Conservation (phyloP, 1,284 basidiomycete species). For the Clitocybe nebularis region DNA sequence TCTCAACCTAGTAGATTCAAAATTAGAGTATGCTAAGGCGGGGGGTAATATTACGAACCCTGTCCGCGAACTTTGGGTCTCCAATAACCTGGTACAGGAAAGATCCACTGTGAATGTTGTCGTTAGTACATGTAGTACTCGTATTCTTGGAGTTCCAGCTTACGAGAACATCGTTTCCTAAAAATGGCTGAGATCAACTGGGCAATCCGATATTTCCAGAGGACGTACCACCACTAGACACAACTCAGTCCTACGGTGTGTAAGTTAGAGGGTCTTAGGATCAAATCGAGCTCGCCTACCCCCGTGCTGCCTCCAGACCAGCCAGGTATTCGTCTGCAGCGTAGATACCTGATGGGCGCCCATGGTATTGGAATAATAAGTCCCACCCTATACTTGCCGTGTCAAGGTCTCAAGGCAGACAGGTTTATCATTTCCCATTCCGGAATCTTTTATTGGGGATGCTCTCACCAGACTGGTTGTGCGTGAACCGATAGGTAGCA, state of each 20-base stretch:
- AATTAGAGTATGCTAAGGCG: neutral
- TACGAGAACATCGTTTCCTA: constrained; percentile 64
- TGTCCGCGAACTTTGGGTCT: constrained; percentile 52
- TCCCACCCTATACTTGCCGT: constrained; percentile 53
- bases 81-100: constrained; percentile 57
- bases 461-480: constrained; percentile 46
- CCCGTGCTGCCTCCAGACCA: constrained; percentile 48
- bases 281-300: no score
- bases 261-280: no score
- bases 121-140: neutral
- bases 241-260: constrained; percentile 52
- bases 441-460: neutral
- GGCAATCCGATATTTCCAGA: neutral
- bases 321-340: constrained; percentile 59
- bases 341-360: constrained; percentile 55
- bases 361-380: constrained; percentile 56
- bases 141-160: constrained; percentile 15
- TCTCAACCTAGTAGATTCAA: constrained; percentile 39
- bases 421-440: neutral
- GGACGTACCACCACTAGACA: constrained; percentile 52
- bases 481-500: constrained; percentile 52
- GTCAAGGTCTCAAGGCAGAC: constrained; percentile 41
- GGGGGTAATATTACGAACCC: no score
- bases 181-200: neutral
- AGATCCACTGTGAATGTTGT: constrained; percentile 38